A percentile compares a stretch with the other conserved stretches of the same genome.
Evolutionary conservation across 2,329 filamentous ascomycete species (phyloP).

Genomic region (Pseudocercospora cruenta): DNA sequence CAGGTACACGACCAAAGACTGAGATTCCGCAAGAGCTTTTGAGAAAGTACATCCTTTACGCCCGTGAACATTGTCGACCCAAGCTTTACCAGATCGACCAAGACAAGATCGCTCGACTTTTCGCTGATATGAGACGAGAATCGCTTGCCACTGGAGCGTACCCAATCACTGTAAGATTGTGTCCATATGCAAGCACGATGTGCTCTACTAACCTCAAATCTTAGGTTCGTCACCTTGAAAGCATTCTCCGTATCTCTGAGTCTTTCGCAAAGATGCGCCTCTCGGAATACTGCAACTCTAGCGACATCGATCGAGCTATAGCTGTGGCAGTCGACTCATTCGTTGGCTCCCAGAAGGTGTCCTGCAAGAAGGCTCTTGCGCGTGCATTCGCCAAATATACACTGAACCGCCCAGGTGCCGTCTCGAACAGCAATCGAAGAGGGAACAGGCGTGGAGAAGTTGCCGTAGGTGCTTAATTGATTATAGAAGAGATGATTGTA

Average conservation of each 20-base stretch:
- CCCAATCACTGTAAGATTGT: conserved; percentile 82
- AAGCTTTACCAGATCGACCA: conserved; percentile 98
- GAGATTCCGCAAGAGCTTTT: conserved; percentile 89
- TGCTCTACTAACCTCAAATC: conserved; percentile 2
- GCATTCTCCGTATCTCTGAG: conserved; percentile 93
- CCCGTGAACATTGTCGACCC: conserved; percentile 82
- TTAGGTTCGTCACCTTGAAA: conserved; percentile 94
- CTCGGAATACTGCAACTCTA: conserved; percentile 87
- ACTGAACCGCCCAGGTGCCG: conserved; percentile 50
- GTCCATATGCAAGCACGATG: not conserved
- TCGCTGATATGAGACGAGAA: conserved; percentile 94
- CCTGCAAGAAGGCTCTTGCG: conserved; percentile 93
- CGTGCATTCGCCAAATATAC: conserved; percentile 94
- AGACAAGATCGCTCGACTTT: conserved; percentile 91
- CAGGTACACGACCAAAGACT: conserved; percentile 56
- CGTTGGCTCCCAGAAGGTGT: conserved; percentile 93
- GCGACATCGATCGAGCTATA: conserved; percentile 95
- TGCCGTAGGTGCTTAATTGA: conserved; percentile 28
- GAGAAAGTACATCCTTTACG: conserved; percentile 95
- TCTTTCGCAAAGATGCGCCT: conserved; percentile 96
- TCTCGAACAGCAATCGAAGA: conserved; percentile 29
- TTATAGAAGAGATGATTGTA: not conserved
- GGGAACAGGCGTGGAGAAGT: conserved; percentile 22
- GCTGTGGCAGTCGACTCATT: conserved; percentile 96
- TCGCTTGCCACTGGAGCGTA: conserved; percentile 92